These are phyloP conservation scores for Hanseniaspora singularis DNA, from an alignment of 805 yeast genomes.

Conservation along the genomic window DNA sequence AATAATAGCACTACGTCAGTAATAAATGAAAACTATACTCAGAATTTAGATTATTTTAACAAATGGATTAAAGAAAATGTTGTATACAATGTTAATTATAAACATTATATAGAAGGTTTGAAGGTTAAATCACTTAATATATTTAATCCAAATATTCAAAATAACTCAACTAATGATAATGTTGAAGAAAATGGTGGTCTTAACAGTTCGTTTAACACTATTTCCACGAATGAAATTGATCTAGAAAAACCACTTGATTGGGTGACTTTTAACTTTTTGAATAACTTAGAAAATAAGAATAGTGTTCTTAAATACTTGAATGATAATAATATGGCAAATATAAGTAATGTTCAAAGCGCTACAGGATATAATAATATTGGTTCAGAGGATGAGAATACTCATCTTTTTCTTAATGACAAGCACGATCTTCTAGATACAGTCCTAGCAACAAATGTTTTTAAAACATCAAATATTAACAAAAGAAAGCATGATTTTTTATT, in stretches of 20 bases:
- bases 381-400: too few species aligned
- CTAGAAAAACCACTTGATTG: conserved; percentile 2
- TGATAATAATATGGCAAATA: not conserved
- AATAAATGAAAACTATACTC: conserved; percentile 4
- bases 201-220: not conserved
- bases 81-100: conserved; percentile 2
- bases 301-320: not conserved
- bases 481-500: conserved; percentile 4
- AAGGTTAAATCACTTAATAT: not conserved
- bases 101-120: not conserved
- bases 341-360: too few species aligned
- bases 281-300: not conserved
- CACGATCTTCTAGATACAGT: conserved; percentile 9
- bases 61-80: conserved; percentile 8
- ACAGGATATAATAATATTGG: too few species aligned
- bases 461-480: not conserved
- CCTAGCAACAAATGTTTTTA: conserved; percentile 6
- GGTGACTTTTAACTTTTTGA: conserved; percentile 9
- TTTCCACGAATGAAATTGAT: not conserved
- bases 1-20: conserved; percentile 2
- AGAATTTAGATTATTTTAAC: conserved; percentile 9
- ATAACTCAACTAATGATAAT: not conserved
- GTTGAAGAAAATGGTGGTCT: not conserved
- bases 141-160: not conserved
- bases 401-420: not conserved